Evolutionary conservation across 2,329 filamentous ascomycete genomes (phyloP), one percentile per base, ranked within the genome.

Genomic region (Colletotrichum australisinense): DNA sequence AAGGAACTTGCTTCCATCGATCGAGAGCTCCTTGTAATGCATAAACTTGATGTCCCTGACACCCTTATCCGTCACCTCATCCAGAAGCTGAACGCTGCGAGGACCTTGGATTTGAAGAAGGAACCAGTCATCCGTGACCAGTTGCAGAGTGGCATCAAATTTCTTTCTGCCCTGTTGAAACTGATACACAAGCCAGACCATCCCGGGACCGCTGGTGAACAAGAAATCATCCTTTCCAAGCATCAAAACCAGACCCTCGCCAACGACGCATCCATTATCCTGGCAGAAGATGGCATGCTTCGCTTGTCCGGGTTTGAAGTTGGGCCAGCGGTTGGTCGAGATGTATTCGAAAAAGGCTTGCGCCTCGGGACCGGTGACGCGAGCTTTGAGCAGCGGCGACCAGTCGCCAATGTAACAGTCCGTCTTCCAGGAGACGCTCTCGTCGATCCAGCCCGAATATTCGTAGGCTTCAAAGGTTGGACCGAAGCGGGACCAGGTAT

Each of bases 401-500:
- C 60, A 63, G 22, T 63, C 60, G 8, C 60, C 60, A 4, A 63
- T 63, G 19, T 63, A 63, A 11, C 60, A 63, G 38, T 63, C 38
- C 24, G 60, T 49, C 32, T 63, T 63, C 60, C 60, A 63, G 16
- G 60, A 63, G 11, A 63, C 11, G 38, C 60, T 49, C 14, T 63
- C 38, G 42, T 63, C 60, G 11, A 63, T 63, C 60, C 60, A 63
- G 42, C 60, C 60, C 19, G 60, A 63, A 0, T 63, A 63, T 52
- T 63, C 60, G 4, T 63, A 63, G 35, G 60, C 60, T 63, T 63
- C 60, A 46, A 63, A 63, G 38, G 60, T 63, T 26, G 60, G 60
- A 16, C 60, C 60, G 26, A 63, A 63, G 38, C 60, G 60, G 4
- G 60, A 63, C 60, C 60, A 63, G 38, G 60, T 63, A 24, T 63